phyloP scores from a whole-genome alignment of 2,329 filamentous ascomycete species.

The Ophiostoma ips region DNA sequence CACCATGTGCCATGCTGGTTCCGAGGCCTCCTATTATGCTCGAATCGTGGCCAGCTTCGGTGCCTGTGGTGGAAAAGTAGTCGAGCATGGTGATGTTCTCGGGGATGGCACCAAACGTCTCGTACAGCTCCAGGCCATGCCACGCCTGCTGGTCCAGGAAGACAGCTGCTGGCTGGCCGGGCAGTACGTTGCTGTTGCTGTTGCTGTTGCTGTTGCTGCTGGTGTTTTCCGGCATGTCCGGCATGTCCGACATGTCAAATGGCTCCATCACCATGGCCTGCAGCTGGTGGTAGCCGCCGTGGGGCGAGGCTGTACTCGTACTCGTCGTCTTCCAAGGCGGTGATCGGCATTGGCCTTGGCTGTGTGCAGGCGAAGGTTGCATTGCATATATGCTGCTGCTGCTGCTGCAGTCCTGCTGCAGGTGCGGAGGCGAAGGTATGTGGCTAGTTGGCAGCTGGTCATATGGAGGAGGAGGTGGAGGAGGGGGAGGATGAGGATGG shows the following conservation, averaged over 20 bases:
- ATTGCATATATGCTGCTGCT: not conserved
- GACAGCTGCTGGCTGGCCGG: too few species aligned
- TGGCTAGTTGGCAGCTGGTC: too few species aligned
- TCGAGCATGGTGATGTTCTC: constrained; percentile 6
- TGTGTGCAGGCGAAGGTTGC: not conserved
- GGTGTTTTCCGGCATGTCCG: too few species aligned
- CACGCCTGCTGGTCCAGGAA: constrained; percentile 3
- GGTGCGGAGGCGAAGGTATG: too few species aligned
- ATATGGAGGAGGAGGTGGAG: too few species aligned
- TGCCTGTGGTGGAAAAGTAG: constrained; percentile 1
- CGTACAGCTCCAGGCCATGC: constrained; percentile 3
- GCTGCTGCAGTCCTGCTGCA: too few species aligned
- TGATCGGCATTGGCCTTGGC: not conserved
- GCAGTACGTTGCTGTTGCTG: too few species aligned
- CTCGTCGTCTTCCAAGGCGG: too few species aligned
- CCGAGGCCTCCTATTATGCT: not conserved
- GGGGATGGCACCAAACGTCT: not conserved
- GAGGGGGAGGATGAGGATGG: too few species aligned
- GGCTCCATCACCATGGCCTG: not conserved
- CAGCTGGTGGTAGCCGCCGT: too few species aligned
- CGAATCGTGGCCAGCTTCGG: not conserved
- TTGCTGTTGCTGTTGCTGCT: too few species aligned
- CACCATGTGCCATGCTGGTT: not conserved
- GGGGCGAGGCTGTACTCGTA: too few species aligned
- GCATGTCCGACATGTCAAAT: not conserved